Base-by-base conservation (phyloP, 139 green algal species). In the Spirogloea muscicola region DNA sequence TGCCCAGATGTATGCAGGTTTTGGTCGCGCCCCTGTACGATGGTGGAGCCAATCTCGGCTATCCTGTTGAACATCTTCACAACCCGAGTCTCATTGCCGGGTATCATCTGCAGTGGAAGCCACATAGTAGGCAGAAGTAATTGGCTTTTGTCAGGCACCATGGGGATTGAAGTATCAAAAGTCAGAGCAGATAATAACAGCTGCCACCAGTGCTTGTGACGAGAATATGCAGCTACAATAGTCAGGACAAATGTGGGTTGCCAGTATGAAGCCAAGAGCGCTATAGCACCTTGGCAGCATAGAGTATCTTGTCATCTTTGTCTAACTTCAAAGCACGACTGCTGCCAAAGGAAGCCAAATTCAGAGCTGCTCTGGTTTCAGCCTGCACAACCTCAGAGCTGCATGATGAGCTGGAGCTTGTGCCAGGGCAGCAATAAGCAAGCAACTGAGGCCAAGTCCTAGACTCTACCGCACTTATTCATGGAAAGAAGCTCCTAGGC, bases 41-140 rank as follows among this genome's bases (percentile, higher is more conserved):
- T 91, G 31, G 88, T 57, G 0, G 87, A 76, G 36, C 94, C 94
- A 41, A 87, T 65, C 49, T 81, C 61, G 4, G 90, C 83, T 27
- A 98, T 86, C 39, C 57, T 60, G 88, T 99, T 99, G 84, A 99
- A 93, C 94, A 99, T 98, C 62, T 90, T 84, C 39, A 89, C 84
- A 37, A 97, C 92, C 46, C 84, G 81, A 33, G 82, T 86, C 55
- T 89, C 84, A 58, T 90, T 91, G 49, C 87, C 87, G 4, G 82
- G 82, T 36, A 86, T 86, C 71, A 82, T 84, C 75, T 81, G 73
- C 36, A n/a, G n/a, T n/a, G n/a, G n/a, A n/a, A n/a, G n/a, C n/a
- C n/a, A n/a, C n/a, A n/a, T n/a, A n/a, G n/a, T n/a, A n/a, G n/a
- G n/a, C n/a, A n/a, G n/a, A n/a, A n/a, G n/a, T n/a, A n/a, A n/a